Conservation (phyloP, 768 basidiomycete genomes). For the Boletus speciosus region DNA sequence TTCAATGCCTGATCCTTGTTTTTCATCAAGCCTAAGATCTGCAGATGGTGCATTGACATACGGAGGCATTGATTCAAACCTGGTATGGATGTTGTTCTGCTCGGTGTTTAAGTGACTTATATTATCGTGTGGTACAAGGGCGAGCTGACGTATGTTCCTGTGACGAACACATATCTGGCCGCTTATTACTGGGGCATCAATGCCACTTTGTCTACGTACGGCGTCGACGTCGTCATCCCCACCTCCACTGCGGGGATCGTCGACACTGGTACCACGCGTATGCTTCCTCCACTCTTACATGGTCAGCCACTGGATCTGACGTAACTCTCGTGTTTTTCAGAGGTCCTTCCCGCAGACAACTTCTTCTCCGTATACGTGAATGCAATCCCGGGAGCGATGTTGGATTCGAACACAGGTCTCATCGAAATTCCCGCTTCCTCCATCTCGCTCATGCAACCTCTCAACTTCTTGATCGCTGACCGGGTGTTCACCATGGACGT, state of each 20-base stretch:
- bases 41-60: constrained; percentile 27
- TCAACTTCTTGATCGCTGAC: constrained; percentile 14
- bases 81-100: constrained; percentile 10
- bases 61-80: constrained; percentile 17
- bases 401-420: constrained; percentile 5
- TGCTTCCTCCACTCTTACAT: neutral
- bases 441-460: constrained; percentile 11
- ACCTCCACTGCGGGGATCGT: constrained; percentile 26
- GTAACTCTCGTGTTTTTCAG: neutral
- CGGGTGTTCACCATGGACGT: constrained; percentile 14
- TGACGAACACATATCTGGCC: constrained; percentile 26
- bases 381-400: constrained; percentile 14
- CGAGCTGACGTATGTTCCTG: constrained; percentile 2
- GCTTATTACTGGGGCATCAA: constrained; percentile 27
- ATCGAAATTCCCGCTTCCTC: constrained; percentile 15
- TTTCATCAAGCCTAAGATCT: neutral
- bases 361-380: constrained; percentile 14
- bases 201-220: constrained; percentile 11
- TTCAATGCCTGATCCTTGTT: too few relatives aligned
- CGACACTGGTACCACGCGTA: constrained; percentile 28
- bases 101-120: neutral
- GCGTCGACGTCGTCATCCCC: constrained; percentile 11
- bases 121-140: too few relatives aligned
- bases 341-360: constrained; percentile 22
- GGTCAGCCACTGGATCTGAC: neutral